Base-by-base conservation (phyloP, 495 filamentous ascomycete genomes). In the Hyaloscypha hepaticicola region DNA sequence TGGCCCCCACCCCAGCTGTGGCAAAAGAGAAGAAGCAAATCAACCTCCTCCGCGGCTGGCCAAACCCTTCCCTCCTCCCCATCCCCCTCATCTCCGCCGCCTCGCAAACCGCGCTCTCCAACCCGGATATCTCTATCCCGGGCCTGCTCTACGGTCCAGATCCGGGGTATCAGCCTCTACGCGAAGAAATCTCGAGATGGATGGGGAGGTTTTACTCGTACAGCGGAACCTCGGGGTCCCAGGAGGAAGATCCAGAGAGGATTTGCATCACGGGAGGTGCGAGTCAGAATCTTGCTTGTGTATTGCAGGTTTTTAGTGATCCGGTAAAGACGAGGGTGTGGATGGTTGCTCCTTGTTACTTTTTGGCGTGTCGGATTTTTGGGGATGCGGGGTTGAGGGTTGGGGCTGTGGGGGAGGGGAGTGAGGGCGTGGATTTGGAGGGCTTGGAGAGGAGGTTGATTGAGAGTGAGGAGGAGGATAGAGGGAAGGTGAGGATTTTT, bases 241-340 rank as follows among this genome's bases (percentile, higher is more conserved):
- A 22, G 88, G 52, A 27, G 33, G 21, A n/a, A n/a, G 52, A 60
- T 21, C 22, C 41, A 11, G 79, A 84, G 5, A 80, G 91, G 51
- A 88, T 96, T 52, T 88, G 87, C 73, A 88, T 97, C 70, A 91
- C 92, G 0, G 88, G 90, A 33, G 93, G 83, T 0, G 93, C 93
- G 2, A 86, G 81, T 57, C 91, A 94, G 75, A 90, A 85, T 69
- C 75, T 96, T 8, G 89, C 87, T 1, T 87, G 82, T 66, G 75
- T 93, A 3, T 77, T 97, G 28, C 82, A 86, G 69, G 84, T 86
- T 21, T 96, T 88, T 65, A 89, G 91, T 0, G 92, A 96, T 70
- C 90, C 91, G 0, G 72, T 78, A 2, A 90, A 88, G 69, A 96
- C 93, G 19, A 84, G 81, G 68, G 84, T 96, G 25, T 96, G 92